phyloP scores from a whole-genome alignment of 371 early-diverging fungal genomes.

The Mucor lusitanicus region DNA sequence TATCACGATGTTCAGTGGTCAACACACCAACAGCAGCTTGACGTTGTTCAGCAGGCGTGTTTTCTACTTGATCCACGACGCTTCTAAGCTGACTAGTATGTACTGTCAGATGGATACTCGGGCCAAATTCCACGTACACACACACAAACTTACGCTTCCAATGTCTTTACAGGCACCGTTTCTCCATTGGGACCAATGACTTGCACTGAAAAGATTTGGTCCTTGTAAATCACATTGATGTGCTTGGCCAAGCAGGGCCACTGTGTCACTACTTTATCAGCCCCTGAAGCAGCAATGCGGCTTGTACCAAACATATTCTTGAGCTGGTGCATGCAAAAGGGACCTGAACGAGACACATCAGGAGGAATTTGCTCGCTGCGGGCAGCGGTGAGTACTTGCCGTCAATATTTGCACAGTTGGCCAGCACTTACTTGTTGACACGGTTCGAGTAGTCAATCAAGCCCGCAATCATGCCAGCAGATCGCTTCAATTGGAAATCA shows the following conservation, averaged over 20 bases:
- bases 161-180: constrained; percentile 60
- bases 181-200: constrained; percentile 73
- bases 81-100: constrained; percentile 56
- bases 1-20: constrained; percentile 85
- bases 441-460: constrained; percentile 73
- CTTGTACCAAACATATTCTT: constrained; percentile 82
- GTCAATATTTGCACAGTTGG: too few relatives aligned
- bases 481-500: constrained; percentile 74
- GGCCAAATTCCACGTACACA: too few relatives aligned
- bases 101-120: not conserved
- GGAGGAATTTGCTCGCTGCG: constrained; percentile 63
- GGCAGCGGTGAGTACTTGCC: not conserved
- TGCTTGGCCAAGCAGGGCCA: constrained; percentile 78
- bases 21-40: constrained; percentile 78
- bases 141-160: constrained; percentile 51
- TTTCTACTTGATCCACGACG: constrained; percentile 65
- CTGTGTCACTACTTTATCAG: constrained; percentile 70
- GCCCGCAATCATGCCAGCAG: constrained; percentile 72
- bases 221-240: constrained; percentile 80
- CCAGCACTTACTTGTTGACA: constrained; percentile 68
- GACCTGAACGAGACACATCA: constrained; percentile 69
- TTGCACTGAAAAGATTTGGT: constrained; percentile 80
- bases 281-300: constrained; percentile 68
- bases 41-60: constrained; percentile 33
- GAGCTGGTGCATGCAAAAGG: constrained; percentile 92